Evolutionary conservation across 306 rosid species (phyloP).

Genomic region (Myrica gale): DNA sequence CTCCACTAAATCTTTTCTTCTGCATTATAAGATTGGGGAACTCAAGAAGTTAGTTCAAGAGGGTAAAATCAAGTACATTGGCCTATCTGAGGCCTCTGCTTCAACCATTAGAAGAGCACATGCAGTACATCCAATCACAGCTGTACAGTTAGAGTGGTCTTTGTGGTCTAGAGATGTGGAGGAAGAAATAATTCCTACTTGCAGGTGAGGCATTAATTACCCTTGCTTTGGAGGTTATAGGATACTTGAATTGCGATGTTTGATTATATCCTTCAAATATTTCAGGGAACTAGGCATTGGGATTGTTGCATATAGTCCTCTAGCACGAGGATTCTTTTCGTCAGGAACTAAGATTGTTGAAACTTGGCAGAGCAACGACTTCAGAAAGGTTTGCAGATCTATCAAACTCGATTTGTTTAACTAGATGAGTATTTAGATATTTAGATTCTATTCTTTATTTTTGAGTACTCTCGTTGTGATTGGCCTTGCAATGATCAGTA

Average conservation of each 20-base stretch:
- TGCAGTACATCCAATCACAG: constrained; percentile 64
- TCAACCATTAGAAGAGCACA: constrained; percentile 75
- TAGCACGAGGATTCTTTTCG: constrained; percentile 62
- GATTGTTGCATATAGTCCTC: constrained; percentile 66
- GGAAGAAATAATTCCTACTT: constrained; percentile 57
- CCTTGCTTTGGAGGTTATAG: neutral
- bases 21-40: constrained; percentile 51
- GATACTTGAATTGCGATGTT: neutral
- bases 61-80: constrained; percentile 59
- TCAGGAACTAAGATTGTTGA: constrained; percentile 44
- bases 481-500: neutral
- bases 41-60: constrained; percentile 63
- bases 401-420: neutral
- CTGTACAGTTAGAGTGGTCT: constrained; percentile 67
- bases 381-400: constrained; percentile 43
- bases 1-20: neutral
- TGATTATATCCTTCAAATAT: neutral
- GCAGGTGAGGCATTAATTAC: constrained; percentile 37
- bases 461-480: neutral
- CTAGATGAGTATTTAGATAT: too few species aligned
- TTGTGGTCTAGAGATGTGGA: constrained; percentile 62
- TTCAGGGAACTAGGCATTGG: constrained; percentile 63
- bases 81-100: constrained; percentile 66
- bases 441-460: too few species aligned
- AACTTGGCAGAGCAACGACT: constrained; percentile 28